Evolutionary conservation across 2,329 filamentous ascomycete genomes (phyloP).

Genomic region (Aspergillus tubingensis): DNA sequence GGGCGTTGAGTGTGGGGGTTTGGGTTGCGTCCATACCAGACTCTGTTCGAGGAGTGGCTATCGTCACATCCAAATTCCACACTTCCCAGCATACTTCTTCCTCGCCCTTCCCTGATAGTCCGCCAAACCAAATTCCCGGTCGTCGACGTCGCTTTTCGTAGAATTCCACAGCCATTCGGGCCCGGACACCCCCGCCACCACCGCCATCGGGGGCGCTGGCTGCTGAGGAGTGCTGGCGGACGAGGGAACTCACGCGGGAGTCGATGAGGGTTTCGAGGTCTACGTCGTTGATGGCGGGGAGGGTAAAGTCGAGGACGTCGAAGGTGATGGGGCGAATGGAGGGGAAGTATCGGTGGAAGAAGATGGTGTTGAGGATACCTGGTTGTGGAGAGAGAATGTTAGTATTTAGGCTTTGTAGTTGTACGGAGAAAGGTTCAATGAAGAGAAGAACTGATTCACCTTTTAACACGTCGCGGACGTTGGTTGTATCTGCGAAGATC

Average conservation of each 20-base stretch:
- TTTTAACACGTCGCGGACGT: constrained; percentile 89
- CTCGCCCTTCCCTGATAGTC: constrained; percentile 63
- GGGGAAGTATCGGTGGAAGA: constrained; percentile 98
- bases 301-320: constrained; percentile 85
- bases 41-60: constrained; percentile 85
- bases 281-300: constrained; percentile 85
- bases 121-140: constrained; percentile 68
- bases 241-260: constrained; percentile 75
- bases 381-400: constrained; percentile 6
- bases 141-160: constrained; percentile 89
- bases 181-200: constrained; percentile 62
- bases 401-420: not conserved
- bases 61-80: constrained; percentile 92
- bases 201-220: constrained; percentile 40
- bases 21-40: constrained; percentile 62
- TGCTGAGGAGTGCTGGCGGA: constrained; percentile 70
- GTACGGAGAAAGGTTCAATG: too few species aligned
- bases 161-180: constrained; percentile 84
- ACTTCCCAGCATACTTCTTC: constrained; percentile 97
- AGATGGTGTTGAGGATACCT: constrained; percentile 95
- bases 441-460: constrained; percentile 54
- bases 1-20: not conserved
- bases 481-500: constrained; percentile 86
- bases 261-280: constrained; percentile 94
- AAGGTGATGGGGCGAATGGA: constrained; percentile 78